phyloP scores from a whole-genome alignment of 108 stramenopile genomes.

The Skeletonema marinoi region DNA sequence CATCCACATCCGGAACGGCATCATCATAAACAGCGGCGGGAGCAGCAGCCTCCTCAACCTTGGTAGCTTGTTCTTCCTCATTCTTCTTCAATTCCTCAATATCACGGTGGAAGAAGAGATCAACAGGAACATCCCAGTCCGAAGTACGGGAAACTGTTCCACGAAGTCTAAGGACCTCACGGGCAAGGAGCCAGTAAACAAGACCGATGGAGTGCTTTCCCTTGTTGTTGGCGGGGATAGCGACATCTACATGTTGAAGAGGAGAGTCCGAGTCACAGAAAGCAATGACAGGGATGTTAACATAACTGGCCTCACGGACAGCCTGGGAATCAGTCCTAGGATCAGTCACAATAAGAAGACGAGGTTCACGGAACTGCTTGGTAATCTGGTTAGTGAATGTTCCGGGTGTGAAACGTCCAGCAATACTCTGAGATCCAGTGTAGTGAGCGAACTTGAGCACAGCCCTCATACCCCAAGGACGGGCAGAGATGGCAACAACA shows the following conservation, averaged over 20 bases:
- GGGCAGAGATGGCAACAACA: conserved; percentile 98
- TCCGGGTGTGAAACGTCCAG: conserved; percentile 99
- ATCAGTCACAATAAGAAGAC: conserved; percentile 98
- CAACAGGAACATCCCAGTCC: conserved; percentile 98
- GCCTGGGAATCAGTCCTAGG: conserved; percentile 97
- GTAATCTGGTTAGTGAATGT: conserved; percentile 99
- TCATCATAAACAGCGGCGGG: conserved; percentile 67
- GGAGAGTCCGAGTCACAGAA: conserved; percentile 99
- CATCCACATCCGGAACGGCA: conserved; percentile 29
- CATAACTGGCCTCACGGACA: conserved; percentile 96
- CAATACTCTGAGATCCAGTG: conserved; percentile 97
- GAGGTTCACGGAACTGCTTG: conserved; percentile 99
- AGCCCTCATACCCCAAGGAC: conserved; percentile 99
- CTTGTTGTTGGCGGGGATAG: conserved; percentile 99
- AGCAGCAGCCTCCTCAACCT: conserved; percentile 82
- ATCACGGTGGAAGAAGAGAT: conserved; percentile 99
- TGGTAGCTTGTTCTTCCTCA: conserved; percentile 93
- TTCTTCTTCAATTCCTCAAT: conserved; percentile 99
- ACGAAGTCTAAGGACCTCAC: conserved; percentile 97
- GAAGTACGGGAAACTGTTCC: conserved; percentile 90
- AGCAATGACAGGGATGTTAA: conserved; percentile 99
- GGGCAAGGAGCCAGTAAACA: conserved; percentile 98
- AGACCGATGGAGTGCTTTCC: conserved; percentile 99
- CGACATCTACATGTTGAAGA: conserved; percentile 97
- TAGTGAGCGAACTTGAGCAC: conserved; percentile 99